phyloP scores from a whole-genome alignment of 768 basidiomycete species.

The Phanerochaete sordida region DNA sequence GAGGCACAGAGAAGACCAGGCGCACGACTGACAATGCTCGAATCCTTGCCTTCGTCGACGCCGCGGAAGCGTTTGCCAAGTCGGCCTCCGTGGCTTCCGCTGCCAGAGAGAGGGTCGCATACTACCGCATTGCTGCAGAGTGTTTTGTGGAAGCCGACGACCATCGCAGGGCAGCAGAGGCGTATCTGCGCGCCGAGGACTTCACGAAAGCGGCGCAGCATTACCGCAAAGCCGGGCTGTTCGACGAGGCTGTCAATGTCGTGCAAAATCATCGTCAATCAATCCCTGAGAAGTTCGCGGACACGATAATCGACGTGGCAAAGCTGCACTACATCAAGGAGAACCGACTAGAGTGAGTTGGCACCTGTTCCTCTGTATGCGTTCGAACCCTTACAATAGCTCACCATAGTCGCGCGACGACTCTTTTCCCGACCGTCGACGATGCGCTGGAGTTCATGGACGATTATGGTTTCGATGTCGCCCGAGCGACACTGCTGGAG shows the following conservation, averaged over 20 bases:
- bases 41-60: neutral
- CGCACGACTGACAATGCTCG: neutral
- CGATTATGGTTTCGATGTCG: slow-evolving; percentile 47
- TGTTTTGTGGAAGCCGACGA: slow-evolving; percentile 25
- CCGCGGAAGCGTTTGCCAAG: slow-evolving; percentile 9
- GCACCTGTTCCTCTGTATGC: too few species aligned
- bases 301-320: slow-evolving; percentile 40
- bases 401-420: slow-evolving; percentile 44
- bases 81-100: neutral
- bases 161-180: slow-evolving; percentile 38
- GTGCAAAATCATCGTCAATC: slow-evolving; percentile 31
- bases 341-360: slow-evolving; percentile 32
- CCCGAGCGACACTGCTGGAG: slow-evolving; percentile 43
- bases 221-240: slow-evolving; percentile 47
- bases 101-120: neutral
- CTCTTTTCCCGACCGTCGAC: slow-evolving; percentile 47
- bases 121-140: slow-evolving; percentile 17
- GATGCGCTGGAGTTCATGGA: slow-evolving; percentile 57
- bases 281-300: slow-evolving; percentile 28
- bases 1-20: slow-evolving; percentile 30
- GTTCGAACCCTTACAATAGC: too few species aligned
- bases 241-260: slow-evolving; percentile 52
- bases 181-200: slow-evolving; percentile 39
- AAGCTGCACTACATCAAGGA: slow-evolving; percentile 37
- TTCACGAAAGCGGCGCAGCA: slow-evolving; percentile 41